These are phyloP conservation scores for Euclidium syriacum DNA, from an alignment of 345 rosid genomes.

Conservation along the genomic window DNA sequence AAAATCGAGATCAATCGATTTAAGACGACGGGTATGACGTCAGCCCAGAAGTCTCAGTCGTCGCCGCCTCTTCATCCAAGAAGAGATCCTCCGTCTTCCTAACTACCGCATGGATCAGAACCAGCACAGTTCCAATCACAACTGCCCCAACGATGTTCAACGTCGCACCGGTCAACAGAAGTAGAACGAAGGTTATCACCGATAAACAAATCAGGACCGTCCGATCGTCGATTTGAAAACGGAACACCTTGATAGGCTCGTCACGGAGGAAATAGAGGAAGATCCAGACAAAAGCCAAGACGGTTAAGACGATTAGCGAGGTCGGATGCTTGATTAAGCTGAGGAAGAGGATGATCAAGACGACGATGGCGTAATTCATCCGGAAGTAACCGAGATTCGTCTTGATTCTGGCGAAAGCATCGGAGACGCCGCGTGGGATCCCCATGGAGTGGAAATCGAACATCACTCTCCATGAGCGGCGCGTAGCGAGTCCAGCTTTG, in stretches of 20 bases:
- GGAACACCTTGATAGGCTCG: conserved; percentile 53
- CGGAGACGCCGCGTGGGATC: conserved; percentile 36
- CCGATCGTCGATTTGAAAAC: conserved; percentile 49
- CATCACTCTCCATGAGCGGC: conserved; percentile 71
- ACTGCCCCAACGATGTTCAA: conserved; percentile 51
- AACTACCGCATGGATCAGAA: conserved; percentile 54
- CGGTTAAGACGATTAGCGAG: conserved; percentile 65
- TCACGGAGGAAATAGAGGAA: conserved; percentile 74
- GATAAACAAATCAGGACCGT: conserved; percentile 41
- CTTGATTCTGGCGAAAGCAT: conserved; percentile 38
- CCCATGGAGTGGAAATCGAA: conserved; percentile 41
- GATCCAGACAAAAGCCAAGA: conserved; percentile 59
- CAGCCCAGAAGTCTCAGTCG: conserved; percentile 18
- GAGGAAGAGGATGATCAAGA: conserved; percentile 50
- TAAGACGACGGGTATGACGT: conserved; percentile 26
- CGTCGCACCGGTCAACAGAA: conserved; percentile 59
- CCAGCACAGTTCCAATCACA: conserved; percentile 44
- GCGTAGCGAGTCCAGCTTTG: conserved; percentile 50
- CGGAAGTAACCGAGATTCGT: conserved; percentile 52
- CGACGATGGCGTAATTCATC: conserved; percentile 57
- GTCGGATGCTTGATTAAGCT: conserved; percentile 65
- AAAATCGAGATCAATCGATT: neutral
- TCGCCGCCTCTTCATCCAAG: conserved; percentile 51
- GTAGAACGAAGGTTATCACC: conserved; percentile 47
- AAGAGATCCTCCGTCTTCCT: conserved; percentile 69